phyloP scores from a whole-genome alignment of 345 rosid species.

The Raphanus sativus region DNA sequence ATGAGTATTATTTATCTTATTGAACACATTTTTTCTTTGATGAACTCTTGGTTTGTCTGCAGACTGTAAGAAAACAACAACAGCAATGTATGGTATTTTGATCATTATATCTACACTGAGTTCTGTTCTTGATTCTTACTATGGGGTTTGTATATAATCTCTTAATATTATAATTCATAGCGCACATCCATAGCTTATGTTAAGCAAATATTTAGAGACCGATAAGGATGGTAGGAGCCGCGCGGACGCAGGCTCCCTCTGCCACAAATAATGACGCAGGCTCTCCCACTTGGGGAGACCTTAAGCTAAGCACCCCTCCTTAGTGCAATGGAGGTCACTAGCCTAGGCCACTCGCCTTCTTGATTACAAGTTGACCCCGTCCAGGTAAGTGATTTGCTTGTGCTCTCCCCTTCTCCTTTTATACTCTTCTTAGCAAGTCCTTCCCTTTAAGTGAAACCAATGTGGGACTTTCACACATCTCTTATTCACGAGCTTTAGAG shows the following conservation, averaged over 20 bases:
- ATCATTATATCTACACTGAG: not conserved
- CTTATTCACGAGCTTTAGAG: not conserved
- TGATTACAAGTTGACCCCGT: conserved; percentile 38
- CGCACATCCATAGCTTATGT: too few relatives aligned
- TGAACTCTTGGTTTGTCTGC: conserved; percentile 7
- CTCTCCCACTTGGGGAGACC: conserved; percentile 48
- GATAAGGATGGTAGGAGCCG: conserved; percentile 35
- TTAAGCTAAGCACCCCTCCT: conserved; percentile 30
- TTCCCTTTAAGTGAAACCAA: not conserved
- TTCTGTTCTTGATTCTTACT: not conserved
- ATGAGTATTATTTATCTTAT: conserved; percentile 28
- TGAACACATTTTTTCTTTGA: conserved; percentile 5
- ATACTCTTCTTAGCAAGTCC: not conserved
- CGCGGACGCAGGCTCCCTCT: conserved; percentile 56
- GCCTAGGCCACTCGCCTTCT: conserved; percentile 32
- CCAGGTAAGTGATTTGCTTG: conserved; percentile 34
- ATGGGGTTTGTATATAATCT: too few relatives aligned
- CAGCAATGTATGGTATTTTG: conserved; percentile 8
- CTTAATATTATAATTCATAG: too few relatives aligned
- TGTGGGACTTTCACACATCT: not conserved
- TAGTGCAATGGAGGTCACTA: conserved; percentile 42
- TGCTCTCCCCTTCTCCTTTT: not conserved
- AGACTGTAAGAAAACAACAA: not conserved
- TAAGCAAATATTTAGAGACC: too few relatives aligned
- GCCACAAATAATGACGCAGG: conserved; percentile 56